A percentile compares a stretch with the other conserved stretches of the same genome.
Evolutionary conservation across 371 early-diverging fungal genomes (phyloP).

Genomic region (Mortierella sp.): DNA sequence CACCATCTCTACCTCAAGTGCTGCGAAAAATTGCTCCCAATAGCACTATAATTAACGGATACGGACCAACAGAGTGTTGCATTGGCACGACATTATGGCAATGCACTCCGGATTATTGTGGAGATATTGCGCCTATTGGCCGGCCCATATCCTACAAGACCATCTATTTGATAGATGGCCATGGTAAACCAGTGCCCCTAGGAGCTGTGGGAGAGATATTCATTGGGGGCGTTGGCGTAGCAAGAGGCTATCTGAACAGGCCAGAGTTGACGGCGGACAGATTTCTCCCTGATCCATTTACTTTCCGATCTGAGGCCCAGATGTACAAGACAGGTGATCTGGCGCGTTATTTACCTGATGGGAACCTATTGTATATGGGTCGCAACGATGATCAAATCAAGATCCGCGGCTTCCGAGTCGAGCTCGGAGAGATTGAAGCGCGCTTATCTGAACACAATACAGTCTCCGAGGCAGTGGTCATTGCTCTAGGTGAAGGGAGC

Average conservation of each 20-base stretch:
- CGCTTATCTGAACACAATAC: slow-evolving; percentile 9
- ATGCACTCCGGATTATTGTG: no score
- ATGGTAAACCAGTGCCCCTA: slow-evolving; percentile 1
- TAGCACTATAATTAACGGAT: no score
- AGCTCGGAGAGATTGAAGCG: slow-evolving; percentile 33
- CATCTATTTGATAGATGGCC: slow-evolving; percentile 6
- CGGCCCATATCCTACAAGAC: background rate
- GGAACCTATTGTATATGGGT: background rate
- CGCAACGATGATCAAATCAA: slow-evolving; percentile 37
- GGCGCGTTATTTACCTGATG: slow-evolving; percentile 21
- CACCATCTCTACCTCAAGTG: no score
- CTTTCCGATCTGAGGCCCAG: background rate
- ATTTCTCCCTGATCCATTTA: slow-evolving; percentile 14
- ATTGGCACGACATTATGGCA: no score
- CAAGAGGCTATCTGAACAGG: slow-evolving; percentile 33
- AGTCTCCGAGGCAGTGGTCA: slow-evolving; percentile 5
- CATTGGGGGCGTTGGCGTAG: slow-evolving; percentile 15
- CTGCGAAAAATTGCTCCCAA: no score
- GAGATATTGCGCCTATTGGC: no score
- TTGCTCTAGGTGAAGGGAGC: background rate
- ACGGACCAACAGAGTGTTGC: no score
- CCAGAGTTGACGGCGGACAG: slow-evolving; percentile 27
- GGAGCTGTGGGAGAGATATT: slow-evolving; percentile 21
- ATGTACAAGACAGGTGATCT: slow-evolving; percentile 58
- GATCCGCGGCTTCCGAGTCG: slow-evolving; percentile 34